Evolutionary conservation across 208 protist species (phyloP).

Genomic region (Crithidia fasciculata): DNA sequence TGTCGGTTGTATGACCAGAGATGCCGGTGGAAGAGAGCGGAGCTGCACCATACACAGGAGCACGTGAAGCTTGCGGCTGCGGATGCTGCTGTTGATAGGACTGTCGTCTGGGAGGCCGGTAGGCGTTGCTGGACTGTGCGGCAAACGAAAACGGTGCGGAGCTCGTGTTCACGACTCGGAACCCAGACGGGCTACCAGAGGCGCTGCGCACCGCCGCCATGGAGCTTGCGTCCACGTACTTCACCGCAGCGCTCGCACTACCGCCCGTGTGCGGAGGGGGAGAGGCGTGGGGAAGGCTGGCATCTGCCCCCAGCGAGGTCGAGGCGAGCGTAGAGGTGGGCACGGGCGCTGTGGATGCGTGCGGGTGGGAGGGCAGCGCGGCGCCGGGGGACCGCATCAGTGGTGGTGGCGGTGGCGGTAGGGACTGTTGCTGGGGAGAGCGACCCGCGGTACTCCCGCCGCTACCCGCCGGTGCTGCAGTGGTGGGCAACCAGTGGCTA

Average conservation of each 20-base stretch:
- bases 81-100: not conserved
- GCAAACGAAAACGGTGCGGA: no score
- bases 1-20: not conserved
- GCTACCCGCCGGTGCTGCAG: not conserved
- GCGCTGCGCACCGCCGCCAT: no score
- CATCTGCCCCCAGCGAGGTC: no score
- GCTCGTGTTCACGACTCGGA: no score
- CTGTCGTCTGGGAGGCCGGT: not conserved
- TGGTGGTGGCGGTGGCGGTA: not conserved
- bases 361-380: no score
- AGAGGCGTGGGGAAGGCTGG: no score
- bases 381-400: constrained; percentile 4
- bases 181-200: no score
- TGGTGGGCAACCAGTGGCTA: constrained; percentile 2
- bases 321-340: no score
- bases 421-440: constrained; percentile 5
- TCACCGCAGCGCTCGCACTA: not conserved
- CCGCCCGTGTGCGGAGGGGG: no score
- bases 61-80: not conserved
- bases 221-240: not conserved
- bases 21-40: no score
- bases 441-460: not conserved
- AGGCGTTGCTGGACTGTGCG: not conserved
- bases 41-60: no score
- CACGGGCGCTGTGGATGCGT: no score